Percentiles rank a stretch among this genome's conserved stretches.
phyloP scores from a whole-genome alignment of 2,329 filamentous ascomycete species.

The Microdochium bolleyi region DNA sequence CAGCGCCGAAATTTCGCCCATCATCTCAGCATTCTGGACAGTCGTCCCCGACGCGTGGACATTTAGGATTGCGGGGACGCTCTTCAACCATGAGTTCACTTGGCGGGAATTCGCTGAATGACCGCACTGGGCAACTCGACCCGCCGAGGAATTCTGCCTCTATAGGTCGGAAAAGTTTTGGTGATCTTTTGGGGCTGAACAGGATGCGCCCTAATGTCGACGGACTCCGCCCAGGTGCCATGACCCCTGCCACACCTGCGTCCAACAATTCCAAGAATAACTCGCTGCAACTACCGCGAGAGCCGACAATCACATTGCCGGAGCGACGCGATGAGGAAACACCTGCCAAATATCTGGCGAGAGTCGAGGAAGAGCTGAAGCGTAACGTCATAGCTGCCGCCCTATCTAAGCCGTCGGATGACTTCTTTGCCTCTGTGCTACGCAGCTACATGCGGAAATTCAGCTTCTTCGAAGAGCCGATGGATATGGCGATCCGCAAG shows the following conservation, averaged over 20 bases:
- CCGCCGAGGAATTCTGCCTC: conserved; percentile 67
- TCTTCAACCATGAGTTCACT: conserved; percentile 88
- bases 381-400: conserved; percentile 78
- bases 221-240: conserved; percentile 59
- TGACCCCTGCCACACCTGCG: conserved; percentile 61
- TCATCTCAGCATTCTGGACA: conserved; percentile 46
- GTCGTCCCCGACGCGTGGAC: conserved; percentile 59
- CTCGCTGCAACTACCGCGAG: conserved; percentile 69
- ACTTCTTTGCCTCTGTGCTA: conserved; percentile 75
- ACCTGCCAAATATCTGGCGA: conserved; percentile 78
- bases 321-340: conserved; percentile 82
- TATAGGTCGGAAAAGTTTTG: conserved; percentile 88
- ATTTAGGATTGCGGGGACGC: conserved; percentile 58
- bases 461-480: conserved; percentile 90
- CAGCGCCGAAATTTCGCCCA: conserved; percentile 40
- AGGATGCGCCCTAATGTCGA: conserved; percentile 79
- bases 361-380: conserved; percentile 72
- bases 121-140: conserved; percentile 31
- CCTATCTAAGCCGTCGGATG: conserved; percentile 77
- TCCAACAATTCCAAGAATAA: conserved; percentile 71
- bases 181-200: conserved; percentile 73
- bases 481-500: conserved; percentile 96
- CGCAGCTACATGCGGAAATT: conserved; percentile 95
- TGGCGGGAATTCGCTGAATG: conserved; percentile 63
- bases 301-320: conserved; percentile 59